These are phyloP conservation scores for Xanthoconium separans DNA, from an alignment of 1,284 basidiomycete genomes.

Conservation along the genomic window DNA sequence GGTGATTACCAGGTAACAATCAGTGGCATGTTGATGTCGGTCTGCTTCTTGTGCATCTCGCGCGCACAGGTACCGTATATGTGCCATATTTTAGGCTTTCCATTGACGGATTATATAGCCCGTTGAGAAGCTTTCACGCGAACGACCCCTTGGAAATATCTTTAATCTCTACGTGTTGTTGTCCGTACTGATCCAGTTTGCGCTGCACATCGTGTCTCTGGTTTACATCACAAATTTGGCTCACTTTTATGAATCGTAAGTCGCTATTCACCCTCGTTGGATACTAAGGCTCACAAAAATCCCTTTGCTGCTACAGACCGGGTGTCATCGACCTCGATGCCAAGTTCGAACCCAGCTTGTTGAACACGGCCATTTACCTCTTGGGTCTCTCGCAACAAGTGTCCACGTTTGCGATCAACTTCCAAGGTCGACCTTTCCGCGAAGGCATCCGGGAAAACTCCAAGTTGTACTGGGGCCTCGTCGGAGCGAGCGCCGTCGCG, in stretches of 20 bases:
- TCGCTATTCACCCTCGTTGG: slow-evolving; percentile 11
- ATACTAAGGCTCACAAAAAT: not conserved
- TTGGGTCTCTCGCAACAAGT: slow-evolving; percentile 93
- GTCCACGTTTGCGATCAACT: slow-evolving; percentile 96
- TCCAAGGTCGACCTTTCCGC: slow-evolving; percentile 95
- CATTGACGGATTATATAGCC: slow-evolving; percentile 49
- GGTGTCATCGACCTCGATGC: slow-evolving; percentile 89
- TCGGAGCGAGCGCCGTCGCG: slow-evolving; percentile 85
- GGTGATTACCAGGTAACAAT: slow-evolving; percentile 95
- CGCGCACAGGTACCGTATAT: slow-evolving; percentile 77
- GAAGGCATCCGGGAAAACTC: slow-evolving; percentile 94
- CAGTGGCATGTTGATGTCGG: slow-evolving; percentile 94
- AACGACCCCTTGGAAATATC: slow-evolving; percentile 90
- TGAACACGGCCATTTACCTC: slow-evolving; percentile 95
- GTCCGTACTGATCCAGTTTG: slow-evolving; percentile 89
- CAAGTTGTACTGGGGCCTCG: slow-evolving; percentile 87
- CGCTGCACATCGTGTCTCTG: slow-evolving; percentile 84
- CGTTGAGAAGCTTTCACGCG: slow-evolving; percentile 87
- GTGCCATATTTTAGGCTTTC: not conserved
- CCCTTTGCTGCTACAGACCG: slow-evolving; percentile 42
- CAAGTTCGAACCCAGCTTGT: slow-evolving; percentile 88
- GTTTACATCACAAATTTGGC: slow-evolving; percentile 90
- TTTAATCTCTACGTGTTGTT: slow-evolving; percentile 93
- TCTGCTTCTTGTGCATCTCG: slow-evolving; percentile 96
- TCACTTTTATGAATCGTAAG: slow-evolving; percentile 76